Base-by-base conservation (phyloP, 169 alveolate species). In the Plasmodium gaboni region DNA sequence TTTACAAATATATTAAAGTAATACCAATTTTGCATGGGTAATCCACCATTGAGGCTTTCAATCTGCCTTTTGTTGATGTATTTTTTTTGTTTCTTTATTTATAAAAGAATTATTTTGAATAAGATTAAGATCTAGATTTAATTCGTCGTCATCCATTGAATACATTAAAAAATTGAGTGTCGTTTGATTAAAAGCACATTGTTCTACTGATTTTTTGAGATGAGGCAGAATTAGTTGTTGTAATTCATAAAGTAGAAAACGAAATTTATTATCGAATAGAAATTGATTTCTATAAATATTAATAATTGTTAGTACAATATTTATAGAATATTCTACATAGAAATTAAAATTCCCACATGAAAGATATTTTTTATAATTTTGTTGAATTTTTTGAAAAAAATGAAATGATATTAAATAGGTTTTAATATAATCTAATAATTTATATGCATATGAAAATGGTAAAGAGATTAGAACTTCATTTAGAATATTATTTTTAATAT, bases 391-490 rank as follows among this genome's bases (percentile, higher is more conserved):
- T 65, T 86, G 78, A 51, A 86, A 86, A 70, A 86, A 86, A 67
- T 88, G 89, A 72, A 92, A 89, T 12, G 85, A 64, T 44, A 28
- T 92, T 38, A 92, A 22, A 50, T 89, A 89, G 0, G 76, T 70
- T 87, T 92, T 92, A 19, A 88, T 65, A 51, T 87, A 88, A 65
- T 70, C 51, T 44, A 92, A 60, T 13, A 92, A 64, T 69, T 88
- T 92, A 87, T 92, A 92, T 17, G 95, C 95, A 88, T 92, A 92
- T n/a, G 74, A 72, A 76, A 92, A 88, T 2, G 95, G 95, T n/a
- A 92, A 87, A 5, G 95, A 92, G 70, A 92, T 89, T 70, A 92
- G 63, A 10, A 92, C 93, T 73, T 92, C 95, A 53, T 90, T 28
- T 67, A 92, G 72, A 24, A 83, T 67, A 85, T 88, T 92, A 15